phyloP scores from a whole-genome alignment of 768 basidiomycete species.

The Tylopilus subfusipes region DNA sequence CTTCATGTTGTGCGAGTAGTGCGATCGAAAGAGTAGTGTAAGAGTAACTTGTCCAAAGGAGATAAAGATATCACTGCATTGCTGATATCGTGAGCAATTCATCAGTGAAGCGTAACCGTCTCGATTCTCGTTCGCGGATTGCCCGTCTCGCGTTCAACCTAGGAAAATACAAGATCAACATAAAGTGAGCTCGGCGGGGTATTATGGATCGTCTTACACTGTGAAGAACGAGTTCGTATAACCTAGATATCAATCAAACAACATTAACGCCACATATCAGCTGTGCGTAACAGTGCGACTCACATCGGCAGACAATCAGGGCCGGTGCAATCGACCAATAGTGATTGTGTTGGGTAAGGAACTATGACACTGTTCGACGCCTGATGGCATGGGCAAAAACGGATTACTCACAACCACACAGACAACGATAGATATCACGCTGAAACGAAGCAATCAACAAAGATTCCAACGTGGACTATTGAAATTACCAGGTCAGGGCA shows the following conservation, averaged over 20 bases:
- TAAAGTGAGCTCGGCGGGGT: not conserved
- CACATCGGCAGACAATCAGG: conserved; percentile 9
- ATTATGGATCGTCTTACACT: not conserved
- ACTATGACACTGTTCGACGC: not conserved
- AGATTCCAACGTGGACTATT: too few relatives aligned
- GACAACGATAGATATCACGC: conserved; percentile 6
- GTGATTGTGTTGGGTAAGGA: not conserved
- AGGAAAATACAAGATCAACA: conserved; percentile 10
- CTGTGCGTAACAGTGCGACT: not conserved
- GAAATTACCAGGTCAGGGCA: too few relatives aligned
- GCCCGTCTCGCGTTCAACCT: too few relatives aligned
- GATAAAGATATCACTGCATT: too few relatives aligned
- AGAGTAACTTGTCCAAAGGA: too few relatives aligned
- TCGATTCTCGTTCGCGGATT: conserved; percentile 13
- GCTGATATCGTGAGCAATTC: too few relatives aligned
- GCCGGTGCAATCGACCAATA: conserved; percentile 12
- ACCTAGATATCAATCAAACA: not conserved
- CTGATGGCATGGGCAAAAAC: fast-evolving
- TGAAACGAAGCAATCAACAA: not conserved
- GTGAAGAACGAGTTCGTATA: too few relatives aligned
- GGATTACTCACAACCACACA: conserved; percentile 5
- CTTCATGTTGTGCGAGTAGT: too few relatives aligned
- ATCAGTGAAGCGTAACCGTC: too few relatives aligned
- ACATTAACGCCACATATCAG: too few relatives aligned
- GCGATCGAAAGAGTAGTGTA: too few relatives aligned